phyloP scores from a whole-genome alignment of 768 basidiomycete species.

The Lentinula detonsa region DNA sequence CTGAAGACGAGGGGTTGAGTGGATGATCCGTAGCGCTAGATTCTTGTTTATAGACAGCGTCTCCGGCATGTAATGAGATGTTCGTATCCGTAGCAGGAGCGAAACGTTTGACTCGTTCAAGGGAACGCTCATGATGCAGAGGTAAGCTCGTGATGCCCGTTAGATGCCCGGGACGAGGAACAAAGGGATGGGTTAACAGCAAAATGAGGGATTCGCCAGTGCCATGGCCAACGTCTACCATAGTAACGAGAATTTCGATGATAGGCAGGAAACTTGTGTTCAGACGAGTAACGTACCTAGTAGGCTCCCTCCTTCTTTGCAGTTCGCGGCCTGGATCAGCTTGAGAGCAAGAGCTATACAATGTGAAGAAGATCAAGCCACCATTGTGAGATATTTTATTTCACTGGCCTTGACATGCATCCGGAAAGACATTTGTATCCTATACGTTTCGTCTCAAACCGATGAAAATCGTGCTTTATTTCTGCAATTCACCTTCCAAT shows the following conservation, averaged over 20 bases:
- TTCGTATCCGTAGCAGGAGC: conserved; percentile 14
- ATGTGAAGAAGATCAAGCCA: not conserved
- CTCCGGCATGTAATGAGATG: conserved; percentile 38
- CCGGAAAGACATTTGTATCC: conserved; percentile 45
- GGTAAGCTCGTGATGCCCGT: conserved; percentile 54
- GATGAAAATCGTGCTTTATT: not conserved
- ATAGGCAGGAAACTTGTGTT: not conserved
- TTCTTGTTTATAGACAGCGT: conserved; percentile 39
- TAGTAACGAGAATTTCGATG: not conserved
- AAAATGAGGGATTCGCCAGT: conserved; percentile 62
- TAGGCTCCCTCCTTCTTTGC: conserved; percentile 36
- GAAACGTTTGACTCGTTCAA: conserved; percentile 29
- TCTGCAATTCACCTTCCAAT: conserved; percentile 47
- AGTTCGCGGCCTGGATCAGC: conserved; percentile 35
- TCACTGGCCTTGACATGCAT: conserved; percentile 51
- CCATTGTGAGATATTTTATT: not conserved
- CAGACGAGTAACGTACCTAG: conserved; percentile 34
- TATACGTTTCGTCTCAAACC: conserved; percentile 12
- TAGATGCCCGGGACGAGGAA: conserved; percentile 41
- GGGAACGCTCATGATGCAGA: conserved; percentile 41
- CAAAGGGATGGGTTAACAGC: conserved; percentile 37
- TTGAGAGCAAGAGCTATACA: conserved; percentile 43
- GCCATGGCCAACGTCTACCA: conserved; percentile 60
- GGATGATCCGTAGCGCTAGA: conserved; percentile 29
- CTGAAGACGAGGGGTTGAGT: conserved; percentile 24